These are phyloP conservation scores for Mucor racemosus DNA, from an alignment of 371 early-diverging fungal genomes.

Conservation along the genomic window DNA sequence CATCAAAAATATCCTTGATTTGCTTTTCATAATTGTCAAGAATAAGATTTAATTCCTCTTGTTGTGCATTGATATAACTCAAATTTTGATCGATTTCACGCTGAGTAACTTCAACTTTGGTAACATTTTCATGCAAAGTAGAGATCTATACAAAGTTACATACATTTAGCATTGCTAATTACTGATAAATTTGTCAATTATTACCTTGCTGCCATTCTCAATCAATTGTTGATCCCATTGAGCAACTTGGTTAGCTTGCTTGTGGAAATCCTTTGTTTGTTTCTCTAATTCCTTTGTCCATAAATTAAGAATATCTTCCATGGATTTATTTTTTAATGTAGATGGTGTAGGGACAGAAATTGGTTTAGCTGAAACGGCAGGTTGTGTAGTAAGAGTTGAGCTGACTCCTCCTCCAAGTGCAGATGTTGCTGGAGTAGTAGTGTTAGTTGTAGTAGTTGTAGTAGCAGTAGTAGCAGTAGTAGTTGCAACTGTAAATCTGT, in stretches of 20 bases:
- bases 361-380: constrained; percentile 32
- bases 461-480: constrained; percentile 4
- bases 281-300: constrained; percentile 86
- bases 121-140: constrained; percentile 71
- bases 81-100: constrained; percentile 83
- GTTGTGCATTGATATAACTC: constrained; percentile 86
- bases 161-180: not conserved
- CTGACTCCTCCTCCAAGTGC: constrained; percentile 24
- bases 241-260: constrained; percentile 82
- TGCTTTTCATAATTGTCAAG: constrained; percentile 83
- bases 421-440: constrained; percentile 8
- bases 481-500: not conserved
- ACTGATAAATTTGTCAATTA: not conserved
- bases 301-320: constrained; percentile 87
- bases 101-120: constrained; percentile 75
- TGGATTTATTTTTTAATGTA: constrained; percentile 77
- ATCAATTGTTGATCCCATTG: constrained; percentile 87
- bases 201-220: constrained; percentile 80
- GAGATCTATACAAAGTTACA: constrained; percentile 62
- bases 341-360: constrained; percentile 51
- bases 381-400: constrained; percentile 32
- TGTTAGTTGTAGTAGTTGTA: not conserved
- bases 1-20: constrained; percentile 58
- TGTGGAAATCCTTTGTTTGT: constrained; percentile 84
- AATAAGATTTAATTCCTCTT: constrained; percentile 77